phyloP scores from a whole-genome alignment of 495 filamentous ascomycete species.

The Aspergillus sparsus region DNA sequence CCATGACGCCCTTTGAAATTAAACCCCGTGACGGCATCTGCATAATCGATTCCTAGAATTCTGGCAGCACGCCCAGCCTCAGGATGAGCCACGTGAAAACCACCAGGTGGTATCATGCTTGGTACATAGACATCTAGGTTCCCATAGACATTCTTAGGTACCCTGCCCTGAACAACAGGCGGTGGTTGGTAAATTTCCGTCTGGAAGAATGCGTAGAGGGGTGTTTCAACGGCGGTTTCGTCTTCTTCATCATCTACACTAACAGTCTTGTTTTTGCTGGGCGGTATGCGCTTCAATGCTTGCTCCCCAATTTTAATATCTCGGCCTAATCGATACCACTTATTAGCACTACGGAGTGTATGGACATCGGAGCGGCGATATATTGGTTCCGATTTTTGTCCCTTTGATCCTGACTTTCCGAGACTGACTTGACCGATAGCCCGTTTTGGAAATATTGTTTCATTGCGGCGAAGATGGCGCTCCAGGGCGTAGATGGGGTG shows the following conservation, averaged over 20 bases:
- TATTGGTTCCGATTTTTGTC: conserved; percentile 59
- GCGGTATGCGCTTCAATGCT: conserved; percentile 68
- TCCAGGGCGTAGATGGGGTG: conserved; percentile 90
- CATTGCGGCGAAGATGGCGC: conserved; percentile 79
- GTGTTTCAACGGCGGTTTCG: conserved; percentile 41
- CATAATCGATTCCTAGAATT: conserved; percentile 80
- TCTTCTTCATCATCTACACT: conserved; percentile 45
- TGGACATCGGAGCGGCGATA: conserved; percentile 82
- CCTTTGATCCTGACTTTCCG: conserved; percentile 60
- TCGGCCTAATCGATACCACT: conserved; percentile 85
- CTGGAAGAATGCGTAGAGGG: conserved; percentile 73
- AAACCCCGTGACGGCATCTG: conserved; percentile 88
- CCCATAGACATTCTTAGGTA: conserved; percentile 84
- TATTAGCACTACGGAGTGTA: conserved; percentile 69
- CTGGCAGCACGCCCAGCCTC: conserved; percentile 71
- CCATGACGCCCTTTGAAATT: conserved; percentile 79
- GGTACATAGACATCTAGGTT: conserved; percentile 92
- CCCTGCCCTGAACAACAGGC: conserved; percentile 67
- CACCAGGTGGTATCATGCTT: conserved; percentile 87
- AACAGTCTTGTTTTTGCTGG: conserved; percentile 39
- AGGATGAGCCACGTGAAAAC: conserved; percentile 66
- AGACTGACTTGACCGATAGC: conserved; percentile 75
- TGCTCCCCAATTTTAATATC: conserved; percentile 73
- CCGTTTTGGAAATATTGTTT: conserved; percentile 72
- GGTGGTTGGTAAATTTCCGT: conserved; percentile 75